phyloP scores from a whole-genome alignment of 768 basidiomycete species.

The Boletus coccyginus region DNA sequence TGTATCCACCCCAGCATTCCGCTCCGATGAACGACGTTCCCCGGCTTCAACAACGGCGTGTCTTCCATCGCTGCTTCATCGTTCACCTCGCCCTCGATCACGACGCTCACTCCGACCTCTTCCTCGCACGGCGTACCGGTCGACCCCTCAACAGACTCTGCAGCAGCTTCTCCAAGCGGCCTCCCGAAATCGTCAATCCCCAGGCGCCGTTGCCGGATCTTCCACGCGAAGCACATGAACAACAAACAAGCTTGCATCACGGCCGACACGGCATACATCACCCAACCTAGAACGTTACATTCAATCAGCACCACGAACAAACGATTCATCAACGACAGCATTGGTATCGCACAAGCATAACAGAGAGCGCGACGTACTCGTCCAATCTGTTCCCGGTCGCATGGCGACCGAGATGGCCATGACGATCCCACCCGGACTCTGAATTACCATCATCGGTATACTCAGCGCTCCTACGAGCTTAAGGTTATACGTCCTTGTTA shows the following conservation, averaged over 20 bases:
- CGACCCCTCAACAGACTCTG: background rate
- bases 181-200: constrained; percentile 90
- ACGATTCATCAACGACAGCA: no score
- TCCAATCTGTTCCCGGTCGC: constrained; percentile 82
- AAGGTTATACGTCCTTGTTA: constrained; percentile 71
- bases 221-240: constrained; percentile 85
- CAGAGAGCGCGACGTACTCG: constrained; percentile 46
- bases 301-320: background rate
- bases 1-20: constrained; percentile 26
- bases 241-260: constrained; percentile 81
- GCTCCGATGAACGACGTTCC: constrained; percentile 16
- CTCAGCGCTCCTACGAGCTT: constrained; percentile 90
- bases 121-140: constrained; percentile 2
- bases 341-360: background rate
- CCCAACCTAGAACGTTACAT: constrained; percentile 55
- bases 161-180: constrained; percentile 33
- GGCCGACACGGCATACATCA: constrained; percentile 77
- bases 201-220: constrained; percentile 66
- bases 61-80: constrained; percentile 13
- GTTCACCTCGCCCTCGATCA: constrained; percentile 19
- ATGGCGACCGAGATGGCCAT: constrained; percentile 84
- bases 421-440: constrained; percentile 84
- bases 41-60: constrained; percentile 24
- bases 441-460: constrained; percentile 94
- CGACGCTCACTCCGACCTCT: constrained; percentile 14